Evolutionary conservation across 2,329 filamentous ascomycete species (phyloP).

Genomic region (Diplodia corticola): DNA sequence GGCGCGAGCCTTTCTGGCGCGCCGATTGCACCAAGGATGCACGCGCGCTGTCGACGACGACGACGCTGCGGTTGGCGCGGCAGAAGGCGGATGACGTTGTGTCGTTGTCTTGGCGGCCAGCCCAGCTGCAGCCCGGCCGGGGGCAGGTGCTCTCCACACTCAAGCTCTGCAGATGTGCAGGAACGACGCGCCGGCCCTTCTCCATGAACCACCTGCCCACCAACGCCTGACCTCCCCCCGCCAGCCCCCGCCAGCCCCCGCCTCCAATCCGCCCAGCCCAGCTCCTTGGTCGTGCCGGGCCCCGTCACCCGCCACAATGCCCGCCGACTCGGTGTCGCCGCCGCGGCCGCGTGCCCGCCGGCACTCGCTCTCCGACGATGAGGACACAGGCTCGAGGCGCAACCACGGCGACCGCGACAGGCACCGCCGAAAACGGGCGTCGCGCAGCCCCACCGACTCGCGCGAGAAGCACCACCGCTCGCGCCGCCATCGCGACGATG

Average conservation of each 20-base stretch:
- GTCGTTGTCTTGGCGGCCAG: constrained; percentile 13
- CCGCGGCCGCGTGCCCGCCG: neutral
- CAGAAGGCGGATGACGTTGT: neutral
- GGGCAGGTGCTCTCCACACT: neutral
- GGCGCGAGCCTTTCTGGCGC: neutral
- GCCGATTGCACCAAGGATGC: constrained; percentile 5
- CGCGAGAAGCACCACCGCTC: constrained; percentile 23
- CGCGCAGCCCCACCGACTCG: constrained; percentile 30
- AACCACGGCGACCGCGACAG: constrained; percentile 12
- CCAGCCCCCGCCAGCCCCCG: neutral
- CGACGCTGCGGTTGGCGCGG: neutral
- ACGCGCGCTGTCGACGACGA: neutral
- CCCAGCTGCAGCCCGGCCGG: too few relatives aligned
- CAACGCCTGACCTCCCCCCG: neutral
- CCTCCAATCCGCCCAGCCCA: neutral
- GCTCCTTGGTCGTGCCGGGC: neutral
- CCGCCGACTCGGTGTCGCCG: neutral
- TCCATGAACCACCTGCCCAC: neutral
- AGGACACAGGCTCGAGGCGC: neutral
- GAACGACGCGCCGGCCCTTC: neutral
- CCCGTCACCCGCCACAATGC: neutral
- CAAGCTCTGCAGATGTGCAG: neutral
- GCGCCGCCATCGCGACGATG: constrained; percentile 7
- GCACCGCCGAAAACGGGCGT: constrained; percentile 29
- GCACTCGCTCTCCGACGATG: constrained; percentile 10